phyloP scores from a whole-genome alignment of 495 filamentous ascomycete species.

The Acidiella bohemica region DNA sequence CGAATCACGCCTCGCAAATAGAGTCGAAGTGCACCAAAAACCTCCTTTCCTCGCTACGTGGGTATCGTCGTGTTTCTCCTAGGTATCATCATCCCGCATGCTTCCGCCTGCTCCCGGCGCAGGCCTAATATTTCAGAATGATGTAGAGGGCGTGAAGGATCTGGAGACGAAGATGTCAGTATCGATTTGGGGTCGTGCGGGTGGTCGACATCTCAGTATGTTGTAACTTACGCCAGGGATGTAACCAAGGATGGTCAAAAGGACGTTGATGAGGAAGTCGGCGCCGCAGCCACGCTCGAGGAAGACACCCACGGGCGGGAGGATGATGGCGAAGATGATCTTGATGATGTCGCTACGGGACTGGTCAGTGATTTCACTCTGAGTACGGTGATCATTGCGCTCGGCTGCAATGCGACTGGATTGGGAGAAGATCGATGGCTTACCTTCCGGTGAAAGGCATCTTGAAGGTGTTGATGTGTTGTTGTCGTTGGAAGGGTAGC shows the following conservation, averaged over 20 bases:
- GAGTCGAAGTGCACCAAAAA: no score
- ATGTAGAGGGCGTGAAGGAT: constrained; percentile 38
- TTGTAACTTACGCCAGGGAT: constrained; percentile 26
- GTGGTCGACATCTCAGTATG: no score
- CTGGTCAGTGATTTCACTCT: background rate
- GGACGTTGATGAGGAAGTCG: constrained; percentile 78
- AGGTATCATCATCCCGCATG: background rate
- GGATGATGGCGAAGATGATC: constrained; percentile 75
- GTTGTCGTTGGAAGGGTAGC: background rate
- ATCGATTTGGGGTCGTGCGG: no score
- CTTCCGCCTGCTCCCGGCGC: background rate
- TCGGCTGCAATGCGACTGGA: background rate
- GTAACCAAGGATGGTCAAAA: constrained; percentile 62
- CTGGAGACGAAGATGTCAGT: background rate
- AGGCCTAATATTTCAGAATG: constrained; percentile 41
- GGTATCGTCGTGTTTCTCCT: background rate
- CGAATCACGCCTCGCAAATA: no score
- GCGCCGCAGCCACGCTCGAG: constrained; percentile 72
- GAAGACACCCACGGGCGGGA: constrained; percentile 86
- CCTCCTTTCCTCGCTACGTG: no score
- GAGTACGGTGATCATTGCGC: background rate
- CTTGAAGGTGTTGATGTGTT: constrained; percentile 10
- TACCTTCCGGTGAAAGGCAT: constrained; percentile 50
- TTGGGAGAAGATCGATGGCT: constrained; percentile 7
- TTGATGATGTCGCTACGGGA: constrained; percentile 72